Conservation (phyloP, 768 basidiomycete species). For the Kwoniella pini region DNA sequence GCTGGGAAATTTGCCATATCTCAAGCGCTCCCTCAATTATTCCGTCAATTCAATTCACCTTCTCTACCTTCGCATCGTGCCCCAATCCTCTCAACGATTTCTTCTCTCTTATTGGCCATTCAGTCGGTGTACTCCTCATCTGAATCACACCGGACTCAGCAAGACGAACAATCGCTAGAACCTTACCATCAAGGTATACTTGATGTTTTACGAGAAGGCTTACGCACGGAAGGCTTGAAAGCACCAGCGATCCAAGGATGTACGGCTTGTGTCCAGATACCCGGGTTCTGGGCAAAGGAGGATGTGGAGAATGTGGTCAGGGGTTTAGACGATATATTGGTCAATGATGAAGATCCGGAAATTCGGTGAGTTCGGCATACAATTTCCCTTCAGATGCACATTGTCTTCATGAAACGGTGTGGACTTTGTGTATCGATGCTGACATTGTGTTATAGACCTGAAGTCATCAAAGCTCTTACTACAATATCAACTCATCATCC, state of each 20-base stretch:
- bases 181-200: conserved; percentile 72
- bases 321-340: conserved; percentile 70
- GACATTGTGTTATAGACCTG: conserved; percentile 28
- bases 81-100: conserved; percentile 66
- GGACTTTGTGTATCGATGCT: background rate
- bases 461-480: conserved; percentile 48
- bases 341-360: conserved; percentile 62
- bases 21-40: conserved; percentile 73
- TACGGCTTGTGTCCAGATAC: conserved; percentile 63
- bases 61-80: conserved; percentile 58
- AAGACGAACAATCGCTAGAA: conserved; percentile 57
- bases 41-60: conserved; percentile 68
- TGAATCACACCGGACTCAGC: conserved; percentile 26
- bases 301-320: conserved; percentile 80
- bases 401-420: background rate
- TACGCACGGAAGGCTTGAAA: conserved; percentile 41
- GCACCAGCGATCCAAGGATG: conserved; percentile 34
- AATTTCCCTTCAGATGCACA: background rate
- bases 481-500: conserved; percentile 60
- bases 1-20: conserved; percentile 69
- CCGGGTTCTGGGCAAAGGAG: conserved; percentile 64
- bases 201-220: conserved; percentile 42
- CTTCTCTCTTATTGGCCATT: conserved; percentile 51
- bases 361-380: conserved; percentile 26
- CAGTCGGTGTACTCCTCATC: conserved; percentile 58